These are phyloP conservation scores for Paramecium sexaurelia DNA, from an alignment of 73 alveolate species.

Conservation along the genomic window DNA sequence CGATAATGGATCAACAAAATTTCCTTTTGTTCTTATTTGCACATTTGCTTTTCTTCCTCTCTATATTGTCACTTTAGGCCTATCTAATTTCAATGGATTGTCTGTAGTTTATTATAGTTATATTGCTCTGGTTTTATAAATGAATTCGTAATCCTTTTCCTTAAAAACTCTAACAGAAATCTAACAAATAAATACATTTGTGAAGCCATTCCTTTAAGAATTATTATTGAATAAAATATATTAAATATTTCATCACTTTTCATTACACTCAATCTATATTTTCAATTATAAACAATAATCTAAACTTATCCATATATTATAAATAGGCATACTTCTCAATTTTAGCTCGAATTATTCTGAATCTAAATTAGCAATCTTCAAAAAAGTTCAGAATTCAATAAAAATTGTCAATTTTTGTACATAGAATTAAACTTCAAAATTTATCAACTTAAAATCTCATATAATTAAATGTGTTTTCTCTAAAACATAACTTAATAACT, in stretches of 20 bases:
- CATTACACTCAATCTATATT: neutral
- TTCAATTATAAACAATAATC: no score
- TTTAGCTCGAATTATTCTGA: no score
- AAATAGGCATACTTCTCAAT: neutral
- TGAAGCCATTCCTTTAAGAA: conserved; percentile 27
- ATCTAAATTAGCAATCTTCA: no score
- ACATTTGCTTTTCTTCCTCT: conserved; percentile 49
- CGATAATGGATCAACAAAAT: conserved; percentile 68
- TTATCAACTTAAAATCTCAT: no score
- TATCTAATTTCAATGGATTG: conserved; percentile 63
- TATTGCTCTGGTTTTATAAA: conserved; percentile 43
- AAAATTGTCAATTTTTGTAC: no score
- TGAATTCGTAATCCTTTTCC: conserved; percentile 66
- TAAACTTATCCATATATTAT: neutral
- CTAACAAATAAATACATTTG: neutral
- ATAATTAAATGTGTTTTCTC: no score
- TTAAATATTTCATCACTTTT: neutral
- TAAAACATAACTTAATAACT: no score
- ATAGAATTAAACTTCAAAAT: no score
- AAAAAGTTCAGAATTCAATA: no score
- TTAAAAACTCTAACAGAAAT: conserved; percentile 25
- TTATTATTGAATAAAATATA: neutral
- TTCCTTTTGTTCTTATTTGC: conserved; percentile 62
- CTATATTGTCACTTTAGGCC: conserved; percentile 42
- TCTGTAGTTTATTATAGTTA: conserved; percentile 39